Base-by-base conservation (phyloP, 805 yeast species). In the Candida coleopterorum region DNA sequence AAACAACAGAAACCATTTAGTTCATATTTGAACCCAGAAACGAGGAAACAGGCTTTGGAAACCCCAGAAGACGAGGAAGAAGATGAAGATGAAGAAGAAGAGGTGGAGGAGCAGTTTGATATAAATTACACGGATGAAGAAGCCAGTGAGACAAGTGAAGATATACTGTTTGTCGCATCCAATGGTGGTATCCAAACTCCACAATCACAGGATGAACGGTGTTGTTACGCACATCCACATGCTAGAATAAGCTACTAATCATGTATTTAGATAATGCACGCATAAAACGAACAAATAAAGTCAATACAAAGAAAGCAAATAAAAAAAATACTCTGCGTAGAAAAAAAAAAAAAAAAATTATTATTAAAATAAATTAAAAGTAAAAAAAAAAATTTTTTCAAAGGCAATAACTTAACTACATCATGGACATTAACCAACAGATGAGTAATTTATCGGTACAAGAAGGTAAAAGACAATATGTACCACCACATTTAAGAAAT, bases 1-100 rank as follows among this genome's bases (percentile, higher is more conserved):
- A 93, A 87, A 53, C 79, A 79, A 38, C 97, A 90, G 55, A 86
- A 85, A 50, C 81, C 95, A 3, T 84, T 86, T 54, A 36, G 46
- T 18, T 34, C 40, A 32, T 34, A 34, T 32, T 24, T 39, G n/a
- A 32, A 32, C 10, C 34, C 43, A 5, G 43, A 39, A 22, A 31
- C 24, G 27, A 31, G 36, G 18, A 34, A 32, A 22, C 25, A 26
- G 32, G 25, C 16, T 14, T 6, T 23, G 11, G 32, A 38, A 18
- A 25, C 18, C 21, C 20, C 14, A n/a, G 31, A 25, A 14, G 40
- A 20, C 7, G 44, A 44, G 21, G n/a, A n/a, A n/a, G n/a, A n/a
- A n/a, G n/a, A n/a, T n/a, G n/a, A n/a, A n/a, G n/a, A n/a, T n/a
- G n/a, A n/a, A n/a, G n/a, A n/a, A n/a, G 31, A 25, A 14, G 40